These are phyloP conservation scores for Penicillium daleae DNA, from an alignment of 495 filamentous ascomycete species.

Conservation along the genomic window DNA sequence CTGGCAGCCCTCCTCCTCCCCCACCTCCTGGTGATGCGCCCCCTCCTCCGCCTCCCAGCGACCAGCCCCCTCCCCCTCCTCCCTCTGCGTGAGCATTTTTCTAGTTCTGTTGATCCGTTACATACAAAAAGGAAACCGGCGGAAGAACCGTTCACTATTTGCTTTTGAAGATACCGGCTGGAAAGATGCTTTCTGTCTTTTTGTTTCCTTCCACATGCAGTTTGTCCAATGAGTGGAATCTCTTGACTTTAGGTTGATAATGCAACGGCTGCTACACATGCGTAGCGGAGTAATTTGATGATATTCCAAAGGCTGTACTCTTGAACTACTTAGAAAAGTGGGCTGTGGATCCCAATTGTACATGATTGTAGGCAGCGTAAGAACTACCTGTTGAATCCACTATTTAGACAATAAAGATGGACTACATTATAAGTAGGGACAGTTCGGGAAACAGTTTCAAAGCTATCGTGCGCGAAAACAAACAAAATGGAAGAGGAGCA, in stretches of 20 bases:
- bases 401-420: no score
- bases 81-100: constrained; percentile 48
- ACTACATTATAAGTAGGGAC: no score
- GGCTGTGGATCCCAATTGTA: no score
- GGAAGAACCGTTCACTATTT: background rate
- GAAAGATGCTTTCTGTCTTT: background rate
- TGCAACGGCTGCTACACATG: background rate
- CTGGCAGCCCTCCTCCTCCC: constrained; percentile 59
- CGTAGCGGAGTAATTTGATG: background rate
- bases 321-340: background rate
- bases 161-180: constrained; percentile 1
- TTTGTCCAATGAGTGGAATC: background rate
- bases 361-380: no score
- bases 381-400: no score
- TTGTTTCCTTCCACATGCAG: background rate
- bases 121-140: background rate
- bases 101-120: background rate
- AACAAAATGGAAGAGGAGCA: no score
- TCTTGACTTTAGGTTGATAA: constrained; percentile 2
- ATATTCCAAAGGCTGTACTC: background rate
- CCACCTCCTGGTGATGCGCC: constrained; percentile 64
- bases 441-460: no score
- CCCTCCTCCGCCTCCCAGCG: constrained; percentile 68
- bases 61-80: constrained; percentile 74
- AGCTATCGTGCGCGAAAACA: no score